Percentiles rank a stretch among this genome's conserved stretches.
Conservation (phyloP, 805 yeast genomes). For the Cephaloascus albidus region DNA sequence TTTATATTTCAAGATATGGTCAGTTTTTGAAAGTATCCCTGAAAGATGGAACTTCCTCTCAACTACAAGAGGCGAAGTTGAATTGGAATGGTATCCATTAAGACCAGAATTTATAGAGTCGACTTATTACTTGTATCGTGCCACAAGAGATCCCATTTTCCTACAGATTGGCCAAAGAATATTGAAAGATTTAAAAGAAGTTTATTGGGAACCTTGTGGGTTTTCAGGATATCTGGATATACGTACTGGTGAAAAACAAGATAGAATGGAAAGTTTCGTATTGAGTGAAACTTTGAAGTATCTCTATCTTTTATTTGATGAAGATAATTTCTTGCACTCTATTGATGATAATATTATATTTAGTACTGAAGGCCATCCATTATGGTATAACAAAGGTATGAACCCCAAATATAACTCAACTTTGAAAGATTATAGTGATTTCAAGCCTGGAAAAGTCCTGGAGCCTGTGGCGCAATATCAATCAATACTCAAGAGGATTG, state of each 20-base stretch:
- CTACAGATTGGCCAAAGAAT: slow-evolving; percentile 65
- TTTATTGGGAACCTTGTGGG: slow-evolving; percentile 63
- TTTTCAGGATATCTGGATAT: slow-evolving; percentile 71
- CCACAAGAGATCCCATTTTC: slow-evolving; percentile 81
- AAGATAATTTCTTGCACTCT: slow-evolving; percentile 45
- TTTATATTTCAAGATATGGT: slow-evolving; percentile 69
- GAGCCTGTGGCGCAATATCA: slow-evolving; percentile 2
- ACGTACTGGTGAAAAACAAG: slow-evolving; percentile 49
- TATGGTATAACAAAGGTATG: slow-evolving; percentile 50
- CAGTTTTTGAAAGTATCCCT: slow-evolving; percentile 71
- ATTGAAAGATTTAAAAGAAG: slow-evolving; percentile 41
- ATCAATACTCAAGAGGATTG: slow-evolving; percentile 1
- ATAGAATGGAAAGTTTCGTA: slow-evolving; percentile 89
- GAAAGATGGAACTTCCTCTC: slow-evolving; percentile 61
- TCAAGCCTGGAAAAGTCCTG: slow-evolving; percentile 4
- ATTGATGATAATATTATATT: slow-evolving; percentile 37
- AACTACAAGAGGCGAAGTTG: slow-evolving; percentile 13
- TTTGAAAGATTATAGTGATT: slow-evolving; percentile 6
- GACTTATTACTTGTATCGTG: slow-evolving; percentile 72
- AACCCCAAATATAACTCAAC: slow-evolving; percentile 13
- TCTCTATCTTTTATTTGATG: slow-evolving; percentile 71
- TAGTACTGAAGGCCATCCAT: slow-evolving; percentile 88
- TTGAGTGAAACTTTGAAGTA: slow-evolving; percentile 83
- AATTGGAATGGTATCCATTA: slow-evolving; percentile 84
- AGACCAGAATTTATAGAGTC: slow-evolving; percentile 91